Percentiles rank a stretch among this genome's conserved stretches.
These are phyloP conservation scores for Bryopsis sp. DNA, from an alignment of 139 green algal genomes.

Conservation along the genomic window DNA sequence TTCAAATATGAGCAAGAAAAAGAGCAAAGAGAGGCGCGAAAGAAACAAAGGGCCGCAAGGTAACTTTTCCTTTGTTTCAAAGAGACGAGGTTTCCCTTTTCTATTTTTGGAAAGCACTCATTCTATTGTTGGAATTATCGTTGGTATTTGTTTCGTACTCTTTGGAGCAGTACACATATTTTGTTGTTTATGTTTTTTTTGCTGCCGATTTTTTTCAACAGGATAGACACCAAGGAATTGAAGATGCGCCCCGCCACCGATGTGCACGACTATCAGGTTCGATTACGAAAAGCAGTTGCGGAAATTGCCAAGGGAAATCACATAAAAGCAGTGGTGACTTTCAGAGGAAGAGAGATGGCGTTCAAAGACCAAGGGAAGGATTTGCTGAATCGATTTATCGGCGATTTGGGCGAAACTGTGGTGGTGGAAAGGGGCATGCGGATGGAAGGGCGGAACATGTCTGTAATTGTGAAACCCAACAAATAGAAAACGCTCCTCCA, in stretches of 20 bases:
- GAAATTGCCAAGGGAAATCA: constrained; percentile 41
- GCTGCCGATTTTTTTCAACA: constrained; percentile 1
- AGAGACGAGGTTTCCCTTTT: neutral
- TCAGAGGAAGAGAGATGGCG: constrained; percentile 66
- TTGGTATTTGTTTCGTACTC: neutral
- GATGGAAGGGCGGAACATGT: constrained; percentile 23
- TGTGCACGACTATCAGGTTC: constrained; percentile 68
- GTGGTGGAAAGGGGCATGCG: constrained; percentile 16
- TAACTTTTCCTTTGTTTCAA: constrained; percentile 18
- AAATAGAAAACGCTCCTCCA: neutral
- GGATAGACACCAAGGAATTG: constrained; percentile 67
- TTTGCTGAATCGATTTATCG: constrained; percentile 42
- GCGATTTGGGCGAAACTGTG: constrained; percentile 27
- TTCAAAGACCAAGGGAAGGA: constrained; percentile 48
- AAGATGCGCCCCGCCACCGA: constrained; percentile 75
- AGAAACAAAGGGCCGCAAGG: constrained; percentile 47
- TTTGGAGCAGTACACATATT: neutral
- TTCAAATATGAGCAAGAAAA: constrained; percentile 70
- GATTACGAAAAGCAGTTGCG: constrained; percentile 41
- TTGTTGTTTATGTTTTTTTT: neutral
- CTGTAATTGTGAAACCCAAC: constrained; percentile 16
- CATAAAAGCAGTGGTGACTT: constrained; percentile 65
- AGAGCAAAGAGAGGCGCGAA: constrained; percentile 48
- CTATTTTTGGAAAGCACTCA: neutral
- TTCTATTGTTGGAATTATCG: neutral